Conservation (phyloP, 192 early-diverging fungal species). For the Coemansia sp. region DNA sequence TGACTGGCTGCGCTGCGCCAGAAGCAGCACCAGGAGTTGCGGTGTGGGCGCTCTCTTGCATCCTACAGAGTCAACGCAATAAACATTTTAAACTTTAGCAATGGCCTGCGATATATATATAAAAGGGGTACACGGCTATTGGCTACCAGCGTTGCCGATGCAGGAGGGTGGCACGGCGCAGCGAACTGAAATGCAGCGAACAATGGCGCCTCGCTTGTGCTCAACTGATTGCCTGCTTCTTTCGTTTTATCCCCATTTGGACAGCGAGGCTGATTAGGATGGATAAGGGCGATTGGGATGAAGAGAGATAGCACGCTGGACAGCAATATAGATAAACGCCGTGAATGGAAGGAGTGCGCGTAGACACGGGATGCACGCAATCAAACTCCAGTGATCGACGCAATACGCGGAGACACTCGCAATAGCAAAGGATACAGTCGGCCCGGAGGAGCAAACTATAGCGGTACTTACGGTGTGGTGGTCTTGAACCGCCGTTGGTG, state of each 20-base stretch:
- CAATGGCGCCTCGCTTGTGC: slow-evolving; percentile 8
- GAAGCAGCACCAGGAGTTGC: slow-evolving; percentile 24
- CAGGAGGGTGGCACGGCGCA: slow-evolving; percentile 4
- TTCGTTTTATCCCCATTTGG: neutral
- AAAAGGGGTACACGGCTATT: neutral
- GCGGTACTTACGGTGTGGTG: slow-evolving; percentile 49
- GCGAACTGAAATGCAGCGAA: neutral
- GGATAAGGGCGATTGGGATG: neutral
- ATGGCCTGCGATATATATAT: neutral
- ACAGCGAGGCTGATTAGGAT: slow-evolving; percentile 3
- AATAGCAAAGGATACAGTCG: neutral
- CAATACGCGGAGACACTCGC: neutral
- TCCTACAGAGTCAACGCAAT: slow-evolving; percentile 18
- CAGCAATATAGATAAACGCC: neutral
- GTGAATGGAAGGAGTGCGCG: neutral
- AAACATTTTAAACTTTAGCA: neutral
- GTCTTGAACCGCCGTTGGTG: slow-evolving; percentile 51
- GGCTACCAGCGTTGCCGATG: slow-evolving; percentile 10
- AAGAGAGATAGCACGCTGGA: neutral
- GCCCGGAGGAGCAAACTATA: neutral
- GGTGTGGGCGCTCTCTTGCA: slow-evolving; percentile 36
- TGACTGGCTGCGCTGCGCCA: slow-evolving; percentile 12
- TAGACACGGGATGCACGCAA: neutral
- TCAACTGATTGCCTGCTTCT: neutral
- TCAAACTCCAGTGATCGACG: slow-evolving; percentile 1